Percentiles rank a stretch among this genome's conserved stretches.
phyloP scores from a whole-genome alignment of 495 filamentous ascomycete genomes.

The Neurospora pannonica region DNA sequence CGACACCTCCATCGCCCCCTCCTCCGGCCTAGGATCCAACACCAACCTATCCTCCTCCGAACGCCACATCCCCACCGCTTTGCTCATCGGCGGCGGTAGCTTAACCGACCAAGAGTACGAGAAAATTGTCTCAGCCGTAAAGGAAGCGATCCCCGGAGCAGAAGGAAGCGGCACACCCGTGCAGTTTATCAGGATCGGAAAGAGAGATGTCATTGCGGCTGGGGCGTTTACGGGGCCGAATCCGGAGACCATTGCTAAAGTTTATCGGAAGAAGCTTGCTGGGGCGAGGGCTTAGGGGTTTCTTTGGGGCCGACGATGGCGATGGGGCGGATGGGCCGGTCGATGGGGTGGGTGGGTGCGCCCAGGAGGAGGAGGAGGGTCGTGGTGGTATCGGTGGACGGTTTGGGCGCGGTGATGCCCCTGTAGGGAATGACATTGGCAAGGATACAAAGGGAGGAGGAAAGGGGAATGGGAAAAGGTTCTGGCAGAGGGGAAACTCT shows the following conservation, averaged over 20 bases:
- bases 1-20: slow-evolving; percentile 7
- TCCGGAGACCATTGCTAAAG: slow-evolving; percentile 22
- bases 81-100: slow-evolving; percentile 22
- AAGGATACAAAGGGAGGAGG: neutral
- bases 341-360: neutral
- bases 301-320: neutral
- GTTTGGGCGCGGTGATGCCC: neutral
- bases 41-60: neutral
- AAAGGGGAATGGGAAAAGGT: neutral
- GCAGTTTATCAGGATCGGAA: slow-evolving; percentile 17
- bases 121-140: slow-evolving; percentile 14
- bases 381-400: neutral
- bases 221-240: slow-evolving; percentile 19
- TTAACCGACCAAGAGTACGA: slow-evolving; percentile 21
- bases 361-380: neutral
- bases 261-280: slow-evolving; percentile 26
- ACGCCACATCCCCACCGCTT: slow-evolving; percentile 15
- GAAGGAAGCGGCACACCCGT: slow-evolving; percentile 1
- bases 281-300: neutral
- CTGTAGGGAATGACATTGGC: neutral
- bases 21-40: slow-evolving; percentile 19
- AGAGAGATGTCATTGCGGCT: slow-evolving; percentile 22
- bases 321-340: neutral
- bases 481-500: neutral
- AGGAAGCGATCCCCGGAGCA: neutral